Percentiles rank a stretch among this genome's conserved stretches.
These are phyloP conservation scores for Amanita polypyramis DNA, from an alignment of 768 basidiomycete genomes.

Conservation along the genomic window DNA sequence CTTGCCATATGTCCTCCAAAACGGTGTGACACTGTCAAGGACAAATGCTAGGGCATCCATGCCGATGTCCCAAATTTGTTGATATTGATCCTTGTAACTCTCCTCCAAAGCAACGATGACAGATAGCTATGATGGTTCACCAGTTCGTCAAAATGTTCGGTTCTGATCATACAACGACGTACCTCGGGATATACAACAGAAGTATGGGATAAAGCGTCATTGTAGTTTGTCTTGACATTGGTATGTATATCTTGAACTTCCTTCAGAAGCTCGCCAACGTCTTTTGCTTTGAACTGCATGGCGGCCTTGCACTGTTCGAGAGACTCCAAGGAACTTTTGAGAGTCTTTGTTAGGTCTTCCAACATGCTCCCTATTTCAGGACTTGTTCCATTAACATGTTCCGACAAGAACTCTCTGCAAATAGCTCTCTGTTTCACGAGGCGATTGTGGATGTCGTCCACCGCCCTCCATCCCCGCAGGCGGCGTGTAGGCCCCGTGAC, in stretches of 20 bases:
- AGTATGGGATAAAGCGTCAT: constrained; percentile 52
- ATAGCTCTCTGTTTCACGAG: constrained; percentile 49
- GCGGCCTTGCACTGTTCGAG: constrained; percentile 37
- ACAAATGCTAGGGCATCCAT: constrained; percentile 70
- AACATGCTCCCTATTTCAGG: constrained; percentile 30
- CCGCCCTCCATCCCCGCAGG: constrained; percentile 55
- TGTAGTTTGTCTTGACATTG: constrained; percentile 53
- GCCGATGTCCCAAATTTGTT: constrained; percentile 74
- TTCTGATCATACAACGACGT: constrained; percentile 10
- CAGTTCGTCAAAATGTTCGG: too few species aligned
- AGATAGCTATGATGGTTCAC: constrained; percentile 38
- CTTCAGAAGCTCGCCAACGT: constrained; percentile 37
- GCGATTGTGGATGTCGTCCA: constrained; percentile 65
- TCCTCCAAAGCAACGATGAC: constrained; percentile 64
- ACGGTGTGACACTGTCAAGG: constrained; percentile 66
- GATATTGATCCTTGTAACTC: constrained; percentile 70
- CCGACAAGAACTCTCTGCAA: constrained; percentile 35
- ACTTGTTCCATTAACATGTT: constrained; percentile 12
- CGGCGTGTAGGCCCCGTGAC: constrained; percentile 57
- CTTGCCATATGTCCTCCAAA: constrained; percentile 77
- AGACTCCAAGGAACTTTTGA: constrained; percentile 37
- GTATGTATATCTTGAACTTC: constrained; percentile 46
- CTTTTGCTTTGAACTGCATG: constrained; percentile 35
- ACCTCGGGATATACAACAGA: constrained; percentile 78
- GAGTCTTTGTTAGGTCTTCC: constrained; percentile 40